Evolutionary conservation across 2,329 filamentous ascomycete genomes (phyloP), one percentile per base, ranked within the genome.

Genomic region (Exophiala aquamarina): DNA sequence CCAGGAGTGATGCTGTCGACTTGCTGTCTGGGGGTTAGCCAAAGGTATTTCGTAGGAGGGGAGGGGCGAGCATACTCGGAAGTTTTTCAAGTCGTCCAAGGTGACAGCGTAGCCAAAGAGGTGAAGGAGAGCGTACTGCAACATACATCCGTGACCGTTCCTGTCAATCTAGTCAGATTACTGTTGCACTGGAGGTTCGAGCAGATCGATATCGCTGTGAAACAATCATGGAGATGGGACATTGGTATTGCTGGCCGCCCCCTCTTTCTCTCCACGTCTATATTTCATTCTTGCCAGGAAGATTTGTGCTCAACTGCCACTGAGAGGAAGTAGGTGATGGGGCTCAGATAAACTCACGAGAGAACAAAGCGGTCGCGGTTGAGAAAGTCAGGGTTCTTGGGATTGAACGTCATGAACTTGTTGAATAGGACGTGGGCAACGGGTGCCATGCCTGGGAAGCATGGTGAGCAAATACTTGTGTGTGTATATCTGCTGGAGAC

Each of bases 391-490:
- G 93, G 89, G 83, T 95, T 96, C 86, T 96, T 94, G 65, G 93
- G 93, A 86, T 97, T 98, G 83, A 96, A 98, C 71, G 77, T 94
- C 89, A 98, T 89, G 81, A 96, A 94, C 74, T 93, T 94, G 83
- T 95, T 95, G 79, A 89, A 98, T 59, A 98, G 83, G 66, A 97
- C 89, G 81, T 97, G 93, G 72, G 93, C 86, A 66, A 91, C 84
- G 55, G 93, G 92, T 66, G 93, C 93, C 89, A 97, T 81, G 68
- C 82, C 84, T 55, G 26, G 8, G 14, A 44, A n/a, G 5, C 32
- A 18, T 34, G 7, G 35, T 37, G 4, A 21, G 35, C 20, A 19
- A 17, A 37, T 35, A 35, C 8, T 15, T 9, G 17, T 6, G 17
- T 7, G 5, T 8, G 17, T 14, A 14, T 14, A 34, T 6, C 29